Conservation (phyloP, 345 rosid species). For the Erucastrum elatum region DNA sequence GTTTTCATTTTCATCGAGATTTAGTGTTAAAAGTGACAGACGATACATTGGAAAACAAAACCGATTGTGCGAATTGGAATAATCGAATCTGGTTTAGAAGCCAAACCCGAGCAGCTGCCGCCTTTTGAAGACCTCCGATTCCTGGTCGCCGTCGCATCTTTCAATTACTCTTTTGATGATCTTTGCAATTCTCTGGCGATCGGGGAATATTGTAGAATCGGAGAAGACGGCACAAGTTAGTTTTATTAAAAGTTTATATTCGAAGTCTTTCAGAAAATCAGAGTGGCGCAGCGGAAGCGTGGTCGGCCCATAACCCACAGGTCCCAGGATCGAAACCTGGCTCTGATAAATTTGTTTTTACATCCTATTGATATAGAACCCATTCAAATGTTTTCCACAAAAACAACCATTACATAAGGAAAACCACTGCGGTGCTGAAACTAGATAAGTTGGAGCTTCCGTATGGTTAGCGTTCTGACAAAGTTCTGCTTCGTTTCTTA, state of each 20-base stretch:
- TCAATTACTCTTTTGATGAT: slow-evolving; percentile 3
- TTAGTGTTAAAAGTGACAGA: neutral
- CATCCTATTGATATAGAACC: too few species aligned
- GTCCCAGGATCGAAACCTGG: slow-evolving; percentile 85
- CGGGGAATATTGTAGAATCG: neutral
- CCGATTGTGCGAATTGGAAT: neutral
- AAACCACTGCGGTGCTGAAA: too few species aligned
- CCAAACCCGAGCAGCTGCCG: slow-evolving; percentile 81
- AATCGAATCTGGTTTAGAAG: slow-evolving; percentile 1
- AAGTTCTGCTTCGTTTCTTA: too few species aligned
- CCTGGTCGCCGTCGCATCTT: slow-evolving; percentile 83
- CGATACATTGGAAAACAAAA: neutral
- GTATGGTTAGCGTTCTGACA: too few species aligned
- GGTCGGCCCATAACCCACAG: slow-evolving; percentile 89
- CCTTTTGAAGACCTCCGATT: slow-evolving; percentile 82
- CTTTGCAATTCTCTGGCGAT: neutral
- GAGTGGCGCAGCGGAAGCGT: slow-evolving; percentile 92
- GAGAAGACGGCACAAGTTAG: neutral
- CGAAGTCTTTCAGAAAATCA: slow-evolving; percentile 15
- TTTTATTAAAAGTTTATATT: neutral
- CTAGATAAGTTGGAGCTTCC: too few species aligned
- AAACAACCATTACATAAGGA: neutral
- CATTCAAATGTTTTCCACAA: too few species aligned
- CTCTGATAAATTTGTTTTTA: slow-evolving; percentile 48
- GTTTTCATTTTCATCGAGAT: neutral